Conservation (phyloP, 1,284 basidiomycete genomes). For the Inonotus hispidus region DNA sequence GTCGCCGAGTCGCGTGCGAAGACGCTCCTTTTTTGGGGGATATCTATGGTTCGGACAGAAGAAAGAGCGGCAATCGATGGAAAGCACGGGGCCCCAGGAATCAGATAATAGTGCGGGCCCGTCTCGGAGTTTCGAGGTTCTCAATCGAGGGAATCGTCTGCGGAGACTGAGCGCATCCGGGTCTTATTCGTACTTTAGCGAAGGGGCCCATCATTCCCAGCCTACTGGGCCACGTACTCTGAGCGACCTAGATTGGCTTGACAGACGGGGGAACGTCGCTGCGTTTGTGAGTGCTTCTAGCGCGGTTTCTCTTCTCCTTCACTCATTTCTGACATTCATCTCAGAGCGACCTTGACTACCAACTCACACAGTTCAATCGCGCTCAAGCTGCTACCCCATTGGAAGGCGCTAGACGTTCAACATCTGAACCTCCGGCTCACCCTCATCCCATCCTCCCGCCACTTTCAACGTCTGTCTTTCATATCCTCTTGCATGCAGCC, state of each 20-base stretch:
- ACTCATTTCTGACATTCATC: conserved; percentile 17
- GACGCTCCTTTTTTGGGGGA: conserved; percentile 11
- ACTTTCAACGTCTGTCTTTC: conserved; percentile 38
- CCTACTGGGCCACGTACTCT: conserved; percentile 43
- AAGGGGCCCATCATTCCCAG: conserved; percentile 32
- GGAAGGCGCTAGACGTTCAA: conserved; percentile 41
- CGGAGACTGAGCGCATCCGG: conserved; percentile 36
- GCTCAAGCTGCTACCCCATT: conserved; percentile 40
- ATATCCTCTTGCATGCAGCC: conserved; percentile 49
- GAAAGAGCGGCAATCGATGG: conserved; percentile 2
- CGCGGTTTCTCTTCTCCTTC: neutral
- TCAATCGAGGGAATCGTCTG: conserved; percentile 41
- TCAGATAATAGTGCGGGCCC: conserved; percentile 7
- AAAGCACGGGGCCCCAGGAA: conserved; percentile 6
- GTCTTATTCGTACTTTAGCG: conserved; percentile 36
- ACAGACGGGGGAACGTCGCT: conserved; percentile 60
- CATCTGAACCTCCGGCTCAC: conserved; percentile 30
- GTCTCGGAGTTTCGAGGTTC: conserved; percentile 43
- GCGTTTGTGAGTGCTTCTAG: conserved; percentile 48
- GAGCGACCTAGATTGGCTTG: conserved; percentile 70
- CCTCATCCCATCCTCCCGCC: conserved; percentile 36
- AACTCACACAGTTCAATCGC: conserved; percentile 42
- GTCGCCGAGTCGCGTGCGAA: conserved; percentile 6
- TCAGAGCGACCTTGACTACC: conserved; percentile 67
- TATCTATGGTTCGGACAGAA: conserved; percentile 3